These are phyloP conservation scores for Tremellales sp. DNA, from an alignment of 1,284 basidiomycete species.

Conservation along the genomic window DNA sequence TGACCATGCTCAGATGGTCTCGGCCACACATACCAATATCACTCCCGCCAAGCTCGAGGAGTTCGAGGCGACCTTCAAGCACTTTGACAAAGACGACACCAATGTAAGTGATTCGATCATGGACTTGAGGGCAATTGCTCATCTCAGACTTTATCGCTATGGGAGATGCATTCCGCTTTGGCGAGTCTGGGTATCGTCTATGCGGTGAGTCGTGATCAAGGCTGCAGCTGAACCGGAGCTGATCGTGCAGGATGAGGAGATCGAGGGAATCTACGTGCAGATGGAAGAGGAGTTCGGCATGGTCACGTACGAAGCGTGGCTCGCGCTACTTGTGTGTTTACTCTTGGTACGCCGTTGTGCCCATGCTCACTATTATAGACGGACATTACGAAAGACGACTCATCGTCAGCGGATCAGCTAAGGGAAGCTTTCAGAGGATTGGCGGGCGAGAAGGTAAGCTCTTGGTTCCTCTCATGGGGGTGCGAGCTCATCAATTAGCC, in stretches of 20 bases:
- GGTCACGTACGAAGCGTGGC: constrained; percentile 90
- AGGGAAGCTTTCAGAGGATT: constrained; percentile 90
- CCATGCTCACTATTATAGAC: too few species aligned
- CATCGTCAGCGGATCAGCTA: constrained; percentile 86
- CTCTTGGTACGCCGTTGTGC: neutral
- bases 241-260: constrained; percentile 68
- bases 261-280: constrained; percentile 78
- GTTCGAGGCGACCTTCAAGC: constrained; percentile 94
- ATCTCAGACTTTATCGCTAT: constrained; percentile 69
- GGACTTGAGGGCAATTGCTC: constrained; percentile 20
- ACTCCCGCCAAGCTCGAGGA: constrained; percentile 95
- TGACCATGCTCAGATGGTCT: constrained; percentile 67
- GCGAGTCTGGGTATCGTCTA: constrained; percentile 93
- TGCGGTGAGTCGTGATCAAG: constrained; percentile 55
- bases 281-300: constrained; percentile 80
- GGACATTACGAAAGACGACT: constrained; percentile 86
- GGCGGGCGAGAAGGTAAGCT: constrained; percentile 76
- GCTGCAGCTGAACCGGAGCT: neutral
- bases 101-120: constrained; percentile 52
- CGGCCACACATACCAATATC: constrained; percentile 54
- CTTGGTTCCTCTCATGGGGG: neutral
- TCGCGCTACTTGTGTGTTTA: constrained; percentile 73
- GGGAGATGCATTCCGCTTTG: constrained; percentile 87
- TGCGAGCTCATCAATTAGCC: constrained; percentile 54
- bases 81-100: constrained; percentile 90